A percentile compares a stretch with the other conserved stretches of the same genome.
Conservation (phyloP, 257 asterid species). For the Przewalskia tangutica region DNA sequence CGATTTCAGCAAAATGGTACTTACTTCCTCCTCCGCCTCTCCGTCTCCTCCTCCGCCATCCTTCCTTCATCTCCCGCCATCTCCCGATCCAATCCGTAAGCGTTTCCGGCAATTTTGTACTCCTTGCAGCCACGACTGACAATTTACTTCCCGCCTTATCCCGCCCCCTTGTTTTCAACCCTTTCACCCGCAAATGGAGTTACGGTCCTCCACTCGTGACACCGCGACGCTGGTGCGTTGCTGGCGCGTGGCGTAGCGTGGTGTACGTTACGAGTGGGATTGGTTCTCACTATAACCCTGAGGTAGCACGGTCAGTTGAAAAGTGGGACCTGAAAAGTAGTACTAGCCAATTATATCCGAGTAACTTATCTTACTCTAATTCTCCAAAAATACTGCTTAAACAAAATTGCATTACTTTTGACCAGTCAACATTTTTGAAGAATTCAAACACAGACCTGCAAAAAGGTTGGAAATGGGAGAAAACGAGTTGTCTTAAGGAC, state of each 20-base stretch:
- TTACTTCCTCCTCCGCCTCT: slow-evolving; percentile 48
- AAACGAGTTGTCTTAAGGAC: slow-evolving; percentile 38
- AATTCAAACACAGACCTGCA: too few relatives aligned
- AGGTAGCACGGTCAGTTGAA: slow-evolving; percentile 62
- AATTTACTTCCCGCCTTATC: slow-evolving; percentile 56
- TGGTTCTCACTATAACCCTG: slow-evolving; percentile 51
- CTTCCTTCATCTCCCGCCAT: slow-evolving; percentile 65
- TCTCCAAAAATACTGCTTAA: too few relatives aligned
- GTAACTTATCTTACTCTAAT: too few relatives aligned
- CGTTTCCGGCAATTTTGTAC: slow-evolving; percentile 39
- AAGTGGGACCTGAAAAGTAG: slow-evolving; percentile 40
- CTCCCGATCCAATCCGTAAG: slow-evolving; percentile 60
- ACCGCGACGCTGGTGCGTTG: slow-evolving; percentile 86
- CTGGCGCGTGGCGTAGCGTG: slow-evolving; percentile 32
- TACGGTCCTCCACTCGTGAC: slow-evolving; percentile 42
- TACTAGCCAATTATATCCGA: background rate
- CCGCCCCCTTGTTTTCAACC: slow-evolving; percentile 53
- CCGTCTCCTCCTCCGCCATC: slow-evolving; percentile 55
- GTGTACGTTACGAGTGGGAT: slow-evolving; percentile 74
- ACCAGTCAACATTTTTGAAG: too few relatives aligned
- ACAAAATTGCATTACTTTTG: too few relatives aligned
- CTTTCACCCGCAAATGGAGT: slow-evolving; percentile 32
- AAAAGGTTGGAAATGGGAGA: slow-evolving; percentile 41
- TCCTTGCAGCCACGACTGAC: slow-evolving; percentile 67
- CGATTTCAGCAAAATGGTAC: slow-evolving; percentile 50